Base-by-base conservation (phyloP, 148 eudicot genomes). In the Chenopodium formosanum region DNA sequence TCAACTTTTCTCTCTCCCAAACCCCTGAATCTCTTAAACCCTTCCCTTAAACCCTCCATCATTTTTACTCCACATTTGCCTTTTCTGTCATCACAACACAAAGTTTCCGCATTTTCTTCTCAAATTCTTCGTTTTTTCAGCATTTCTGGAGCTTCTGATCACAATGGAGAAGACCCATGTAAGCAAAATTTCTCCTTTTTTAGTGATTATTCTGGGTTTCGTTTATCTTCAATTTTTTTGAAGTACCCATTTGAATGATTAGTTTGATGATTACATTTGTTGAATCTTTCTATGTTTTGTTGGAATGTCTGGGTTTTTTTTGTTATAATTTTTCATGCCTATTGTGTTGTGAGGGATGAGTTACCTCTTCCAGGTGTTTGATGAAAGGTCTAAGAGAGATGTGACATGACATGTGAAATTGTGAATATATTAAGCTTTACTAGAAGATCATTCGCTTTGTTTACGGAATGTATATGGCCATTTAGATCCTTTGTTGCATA, bases 11-110 rank as follows among this genome's bases (percentile, higher is more conserved):
- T 32, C 67, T 37, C 65, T 65, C 67, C 16, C 25, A 78, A 83
- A 83, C 82, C 85, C 82, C 29, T 80, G 19, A 22, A 76, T 4
- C 74, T 52, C 29, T 29, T 62, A 73, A 83, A 79, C 75, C 79
- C 75, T 74, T 78, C 69, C 0, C 60, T 65, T 66, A 78, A 73
- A 63, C 37, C 46, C 78, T 64, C 73, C 48, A 10, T 13, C 2
- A 16, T 31, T 77, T 63, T 40, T 40, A 40, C n/a, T 47, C 63
- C 63, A 34, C 13, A 58, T 23, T n/a, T 48, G 22, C 34, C 11
- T 46, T 72, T 9, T 62, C 67, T 74, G 4, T 63, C 80, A 13
- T 29, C 46, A 5, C 53, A 9, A 1, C 68, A 8, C 52, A 31
- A 69, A 47, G 68, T 80, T 40, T 71, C 60, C 5, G 3, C 40